These are phyloP conservation scores for Xylaria sp. DNA, from an alignment of 2,329 filamentous ascomycete genomes.

Conservation along the genomic window DNA sequence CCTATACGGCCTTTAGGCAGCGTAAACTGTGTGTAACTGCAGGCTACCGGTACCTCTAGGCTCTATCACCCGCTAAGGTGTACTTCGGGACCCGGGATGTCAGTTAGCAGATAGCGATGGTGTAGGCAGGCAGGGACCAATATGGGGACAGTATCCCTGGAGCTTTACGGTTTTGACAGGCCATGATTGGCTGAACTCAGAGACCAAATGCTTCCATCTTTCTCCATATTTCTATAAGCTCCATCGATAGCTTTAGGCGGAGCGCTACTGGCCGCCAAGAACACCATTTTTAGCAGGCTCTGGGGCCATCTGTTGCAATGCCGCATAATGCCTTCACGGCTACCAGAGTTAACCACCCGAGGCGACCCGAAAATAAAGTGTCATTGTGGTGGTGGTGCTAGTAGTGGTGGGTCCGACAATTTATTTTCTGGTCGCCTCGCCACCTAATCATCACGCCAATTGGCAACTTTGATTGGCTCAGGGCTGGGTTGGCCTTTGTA, in stretches of 20 bases:
- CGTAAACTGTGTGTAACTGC: neutral
- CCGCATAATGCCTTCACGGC: slow-evolving; percentile 2
- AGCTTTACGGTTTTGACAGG: neutral
- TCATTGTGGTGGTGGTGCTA: too few species aligned
- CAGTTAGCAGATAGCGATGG: neutral
- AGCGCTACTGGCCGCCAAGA: slow-evolving; percentile 32
- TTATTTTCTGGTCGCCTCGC: too few species aligned
- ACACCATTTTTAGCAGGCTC: slow-evolving; percentile 35
- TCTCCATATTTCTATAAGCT: neutral
- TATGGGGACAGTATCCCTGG: neutral
- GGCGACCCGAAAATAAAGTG: too few species aligned
- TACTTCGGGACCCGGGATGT: neutral
- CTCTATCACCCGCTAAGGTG: neutral
- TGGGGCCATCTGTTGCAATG: slow-evolving; percentile 10
- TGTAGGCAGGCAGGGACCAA: neutral
- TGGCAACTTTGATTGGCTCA: slow-evolving; percentile 13
- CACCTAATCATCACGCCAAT: slow-evolving; percentile 16
- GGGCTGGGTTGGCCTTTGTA: slow-evolving; percentile 21
- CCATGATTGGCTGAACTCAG: slow-evolving; percentile 22
- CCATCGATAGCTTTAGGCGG: slow-evolving; percentile 18
- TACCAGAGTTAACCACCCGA: neutral
- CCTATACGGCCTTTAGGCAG: neutral
- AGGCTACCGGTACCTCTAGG: neutral
- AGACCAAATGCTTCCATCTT: slow-evolving; percentile 20
- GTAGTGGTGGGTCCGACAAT: too few species aligned